Conservation (phyloP, 1,284 basidiomycete species). For the Wallemia hederae region DNA sequence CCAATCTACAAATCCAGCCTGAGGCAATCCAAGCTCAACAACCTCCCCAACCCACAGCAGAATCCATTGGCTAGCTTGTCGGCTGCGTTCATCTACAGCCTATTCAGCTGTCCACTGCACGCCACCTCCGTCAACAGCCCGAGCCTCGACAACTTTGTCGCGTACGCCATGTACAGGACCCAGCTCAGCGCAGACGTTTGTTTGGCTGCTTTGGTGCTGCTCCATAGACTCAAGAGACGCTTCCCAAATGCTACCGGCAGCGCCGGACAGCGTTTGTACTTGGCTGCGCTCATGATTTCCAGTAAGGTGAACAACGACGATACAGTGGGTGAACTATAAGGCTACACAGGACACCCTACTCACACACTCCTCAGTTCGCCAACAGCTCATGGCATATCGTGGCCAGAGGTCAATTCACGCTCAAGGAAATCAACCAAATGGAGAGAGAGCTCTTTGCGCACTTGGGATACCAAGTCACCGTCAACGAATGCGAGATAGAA, state of each 20-base stretch:
- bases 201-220: constrained; percentile 3
- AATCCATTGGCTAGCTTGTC: not conserved
- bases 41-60: not conserved
- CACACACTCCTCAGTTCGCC: constrained; percentile 3
- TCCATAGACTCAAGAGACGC: constrained; percentile 3
- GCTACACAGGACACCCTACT: not conserved
- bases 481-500: not conserved
- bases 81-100: not conserved
- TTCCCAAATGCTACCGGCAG: constrained; percentile 2
- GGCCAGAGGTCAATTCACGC: constrained; percentile 10
- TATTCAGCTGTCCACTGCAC: not conserved
- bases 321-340: not conserved
- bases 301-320: not conserved
- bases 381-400: constrained; percentile 14
- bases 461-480: constrained; percentile 6
- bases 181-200: not conserved
- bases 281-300: constrained; percentile 3
- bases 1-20: not conserved
- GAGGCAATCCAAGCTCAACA: not conserved
- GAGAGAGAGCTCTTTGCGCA: constrained; percentile 15
- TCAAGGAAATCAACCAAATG: constrained; percentile 15
- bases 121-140: not conserved
- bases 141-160: not conserved
- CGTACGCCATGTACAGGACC: constrained; percentile 1
- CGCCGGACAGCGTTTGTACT: constrained; percentile 3